These are phyloP conservation scores for Leucocoprinus sp. DNA, from an alignment of 768 basidiomycete species.

Conservation along the genomic window DNA sequence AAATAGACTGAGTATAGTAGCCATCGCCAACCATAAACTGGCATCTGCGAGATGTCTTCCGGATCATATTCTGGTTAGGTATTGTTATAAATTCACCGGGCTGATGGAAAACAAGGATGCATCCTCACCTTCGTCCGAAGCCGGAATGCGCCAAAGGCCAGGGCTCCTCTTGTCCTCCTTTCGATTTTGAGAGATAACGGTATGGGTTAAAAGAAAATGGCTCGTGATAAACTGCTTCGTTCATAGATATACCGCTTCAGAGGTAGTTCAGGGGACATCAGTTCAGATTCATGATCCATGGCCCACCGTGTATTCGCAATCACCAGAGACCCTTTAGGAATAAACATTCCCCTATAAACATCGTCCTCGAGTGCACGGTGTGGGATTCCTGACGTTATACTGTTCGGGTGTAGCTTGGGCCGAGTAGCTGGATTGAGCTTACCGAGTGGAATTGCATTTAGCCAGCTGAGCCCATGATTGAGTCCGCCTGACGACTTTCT, in stretches of 20 bases:
- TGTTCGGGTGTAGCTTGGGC: background rate
- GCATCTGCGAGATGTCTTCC: conserved; percentile 1
- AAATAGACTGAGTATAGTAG: conserved; percentile 1
- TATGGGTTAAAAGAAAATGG: conserved; percentile 45
- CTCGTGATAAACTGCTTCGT: conserved; percentile 42
- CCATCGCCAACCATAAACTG: background rate
- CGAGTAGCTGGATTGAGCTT: background rate
- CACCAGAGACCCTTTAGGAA: conserved; percentile 56
- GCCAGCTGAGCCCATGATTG: background rate
- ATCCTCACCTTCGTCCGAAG: conserved; percentile 1
- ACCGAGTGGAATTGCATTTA: conserved; percentile 4
- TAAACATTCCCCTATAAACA: conserved; percentile 45
- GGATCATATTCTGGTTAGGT: background rate
- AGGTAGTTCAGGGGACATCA: background rate
- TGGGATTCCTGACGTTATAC: conserved; percentile 41
- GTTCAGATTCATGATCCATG: too few relatives aligned
- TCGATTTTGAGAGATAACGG: conserved; percentile 29
- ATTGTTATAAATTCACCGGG: too few relatives aligned
- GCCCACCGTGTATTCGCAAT: conserved; percentile 56
- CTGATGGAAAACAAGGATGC: background rate
- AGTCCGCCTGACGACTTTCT: conserved; percentile 34
- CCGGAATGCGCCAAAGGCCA: background rate
- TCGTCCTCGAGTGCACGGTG: conserved; percentile 61
- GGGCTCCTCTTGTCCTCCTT: conserved; percentile 4
- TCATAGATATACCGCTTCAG: conserved; percentile 36